Conservation (phyloP, 306 rosid genomes). For the Pyrus pyrifolia region DNA sequence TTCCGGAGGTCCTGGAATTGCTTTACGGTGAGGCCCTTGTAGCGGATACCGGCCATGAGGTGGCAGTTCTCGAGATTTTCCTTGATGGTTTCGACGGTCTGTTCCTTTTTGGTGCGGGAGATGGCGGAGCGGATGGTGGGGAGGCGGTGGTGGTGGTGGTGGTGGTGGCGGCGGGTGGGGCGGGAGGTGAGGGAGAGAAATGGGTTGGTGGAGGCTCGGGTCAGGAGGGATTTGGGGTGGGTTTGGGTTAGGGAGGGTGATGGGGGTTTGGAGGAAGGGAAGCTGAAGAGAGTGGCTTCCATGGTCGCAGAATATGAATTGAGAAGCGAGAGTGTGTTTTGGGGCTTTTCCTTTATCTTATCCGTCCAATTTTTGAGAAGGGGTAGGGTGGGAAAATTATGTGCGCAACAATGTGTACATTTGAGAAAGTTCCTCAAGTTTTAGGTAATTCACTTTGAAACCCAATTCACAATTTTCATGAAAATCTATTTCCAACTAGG, state of each 20-base stretch:
- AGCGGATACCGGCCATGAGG: slow-evolving; percentile 73
- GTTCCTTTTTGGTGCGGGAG: slow-evolving; percentile 73
- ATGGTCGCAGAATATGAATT: slow-evolving; percentile 20
- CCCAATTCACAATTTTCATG: not conserved
- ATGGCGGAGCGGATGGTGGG: slow-evolving; percentile 62
- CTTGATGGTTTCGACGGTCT: slow-evolving; percentile 59
- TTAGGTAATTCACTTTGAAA: not conserved
- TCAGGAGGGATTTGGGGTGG: slow-evolving; percentile 18
- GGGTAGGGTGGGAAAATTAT: not conserved
- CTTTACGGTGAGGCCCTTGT: slow-evolving; percentile 84
- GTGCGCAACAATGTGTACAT: not conserved
- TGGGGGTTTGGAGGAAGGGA: slow-evolving; percentile 38
- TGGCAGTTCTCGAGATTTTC: slow-evolving; percentile 66
- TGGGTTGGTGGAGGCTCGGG: slow-evolving; percentile 40
- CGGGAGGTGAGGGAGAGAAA: slow-evolving; percentile 21
- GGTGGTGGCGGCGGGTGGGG: slow-evolving; percentile 3
- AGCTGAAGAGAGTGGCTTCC: slow-evolving; percentile 57
- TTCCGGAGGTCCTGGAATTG: slow-evolving; percentile 81
- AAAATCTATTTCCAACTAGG: not conserved
- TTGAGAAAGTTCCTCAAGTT: not conserved
- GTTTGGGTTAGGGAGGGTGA: slow-evolving; percentile 24
- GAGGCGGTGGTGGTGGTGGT: slow-evolving; percentile 8
- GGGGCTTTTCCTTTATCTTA: slow-evolving; percentile 26
- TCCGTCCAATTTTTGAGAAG: not conserved
- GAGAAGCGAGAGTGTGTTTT: not conserved